Percentiles rank a stretch among this genome's conserved stretches.
Evolutionary conservation across 331 rosid genomes (phyloP).

Genomic region (Saraca asoca): DNA sequence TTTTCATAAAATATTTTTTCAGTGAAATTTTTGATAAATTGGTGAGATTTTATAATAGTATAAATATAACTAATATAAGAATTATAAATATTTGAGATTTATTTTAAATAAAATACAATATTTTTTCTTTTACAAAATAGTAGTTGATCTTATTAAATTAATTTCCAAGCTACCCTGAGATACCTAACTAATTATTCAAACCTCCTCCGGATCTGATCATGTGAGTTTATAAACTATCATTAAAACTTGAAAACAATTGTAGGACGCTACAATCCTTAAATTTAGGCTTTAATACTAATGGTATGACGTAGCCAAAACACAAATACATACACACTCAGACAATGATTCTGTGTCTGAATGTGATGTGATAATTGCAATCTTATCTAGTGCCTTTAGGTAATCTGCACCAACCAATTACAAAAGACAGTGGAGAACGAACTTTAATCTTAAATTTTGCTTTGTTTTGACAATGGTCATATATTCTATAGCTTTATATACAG

Average conservation of each 20-base stretch:
- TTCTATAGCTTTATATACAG: conserved; percentile 25
- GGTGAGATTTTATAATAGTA: too few species aligned
- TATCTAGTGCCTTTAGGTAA: conserved; percentile 31
- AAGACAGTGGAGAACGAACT: conserved; percentile 21
- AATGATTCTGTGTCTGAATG: conserved; percentile 19
- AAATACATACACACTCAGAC: not conserved
- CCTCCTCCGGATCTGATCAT: too few species aligned
- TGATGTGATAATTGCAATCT: conserved; percentile 22
- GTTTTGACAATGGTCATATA: conserved; percentile 34
- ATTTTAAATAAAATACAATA: too few species aligned
- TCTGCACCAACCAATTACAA: conserved; percentile 35
- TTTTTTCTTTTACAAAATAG: too few species aligned
- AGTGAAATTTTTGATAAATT: too few species aligned
- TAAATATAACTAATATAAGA: too few species aligned
- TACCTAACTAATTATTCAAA: too few species aligned
- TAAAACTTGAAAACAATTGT: conserved; percentile 6
- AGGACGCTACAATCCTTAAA: conserved; percentile 37
- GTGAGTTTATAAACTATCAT: too few species aligned
- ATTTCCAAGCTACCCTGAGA: too few species aligned
- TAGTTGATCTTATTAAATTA: too few species aligned
- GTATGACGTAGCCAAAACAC: conserved; percentile 3
- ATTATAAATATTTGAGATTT: too few species aligned
- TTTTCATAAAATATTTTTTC: too few species aligned
- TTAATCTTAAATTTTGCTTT: conserved; percentile 28
- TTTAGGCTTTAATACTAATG: conserved; percentile 47